These are phyloP conservation scores for Mallotus nudiflorus DNA, from an alignment of 345 rosid genomes.

Conservation along the genomic window DNA sequence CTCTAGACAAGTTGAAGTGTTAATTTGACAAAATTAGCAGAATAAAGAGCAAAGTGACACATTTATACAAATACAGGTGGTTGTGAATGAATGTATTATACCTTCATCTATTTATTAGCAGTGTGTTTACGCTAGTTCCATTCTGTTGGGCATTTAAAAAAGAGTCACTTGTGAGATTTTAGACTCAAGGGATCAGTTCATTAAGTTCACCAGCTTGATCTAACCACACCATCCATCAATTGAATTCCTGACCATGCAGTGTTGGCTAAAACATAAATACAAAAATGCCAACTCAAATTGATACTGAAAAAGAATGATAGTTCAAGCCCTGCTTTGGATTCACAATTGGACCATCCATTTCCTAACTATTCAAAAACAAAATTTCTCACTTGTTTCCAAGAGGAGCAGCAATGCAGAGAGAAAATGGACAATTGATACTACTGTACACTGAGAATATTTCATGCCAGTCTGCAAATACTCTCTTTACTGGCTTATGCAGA, in stretches of 20 bases:
- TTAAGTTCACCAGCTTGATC: background rate
- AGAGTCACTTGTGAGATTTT: too few relatives aligned
- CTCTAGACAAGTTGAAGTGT: too few relatives aligned
- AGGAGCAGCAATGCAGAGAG: conserved; percentile 10
- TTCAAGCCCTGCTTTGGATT: background rate
- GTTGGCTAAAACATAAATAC: background rate
- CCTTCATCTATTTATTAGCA: too few relatives aligned
- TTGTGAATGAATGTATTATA: too few relatives aligned
- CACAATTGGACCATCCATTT: conserved; percentile 12
- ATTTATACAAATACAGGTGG: too few relatives aligned
- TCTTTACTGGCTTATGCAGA: background rate
- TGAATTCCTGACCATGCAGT: too few relatives aligned
- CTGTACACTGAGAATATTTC: conserved; percentile 19
- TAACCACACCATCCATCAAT: background rate
- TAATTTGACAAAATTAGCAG: too few relatives aligned
- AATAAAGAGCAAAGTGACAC: too few relatives aligned
- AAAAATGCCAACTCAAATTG: background rate
- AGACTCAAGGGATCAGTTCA: too few relatives aligned
- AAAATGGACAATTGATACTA: conserved; percentile 1
- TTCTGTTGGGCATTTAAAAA: too few relatives aligned
- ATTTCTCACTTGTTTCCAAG: conserved; percentile 7
- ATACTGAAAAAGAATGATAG: background rate
- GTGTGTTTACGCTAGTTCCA: too few relatives aligned
- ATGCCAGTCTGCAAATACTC: conserved; percentile 6
- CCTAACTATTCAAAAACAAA: conserved; percentile 3